phyloP scores from a whole-genome alignment of 306 rosid species.

The Comarum palustre region DNA sequence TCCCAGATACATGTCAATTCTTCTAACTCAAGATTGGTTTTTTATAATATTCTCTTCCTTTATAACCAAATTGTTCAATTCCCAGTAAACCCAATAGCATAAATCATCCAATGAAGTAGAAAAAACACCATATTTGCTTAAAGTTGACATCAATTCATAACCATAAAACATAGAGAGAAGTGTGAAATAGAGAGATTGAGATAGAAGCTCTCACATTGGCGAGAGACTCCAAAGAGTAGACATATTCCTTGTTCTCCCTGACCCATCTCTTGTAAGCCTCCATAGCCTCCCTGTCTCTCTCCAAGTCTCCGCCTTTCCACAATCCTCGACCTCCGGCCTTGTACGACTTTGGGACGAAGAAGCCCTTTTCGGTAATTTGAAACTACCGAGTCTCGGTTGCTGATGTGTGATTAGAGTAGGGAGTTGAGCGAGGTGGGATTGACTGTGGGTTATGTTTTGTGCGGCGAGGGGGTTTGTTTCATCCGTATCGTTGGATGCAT shows the following conservation, averaged over 20 bases:
- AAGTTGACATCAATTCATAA: constrained; percentile 7
- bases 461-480: not conserved
- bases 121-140: not conserved
- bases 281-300: constrained; percentile 46
- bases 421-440: not conserved
- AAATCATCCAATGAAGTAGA: constrained; percentile 5
- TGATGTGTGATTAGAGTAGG: not conserved
- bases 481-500: not conserved
- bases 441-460: not conserved
- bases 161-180: not conserved
- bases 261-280: constrained; percentile 88
- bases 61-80: not conserved
- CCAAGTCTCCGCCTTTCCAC: constrained; percentile 19
- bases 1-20: not conserved
- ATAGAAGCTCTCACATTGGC: constrained; percentile 77
- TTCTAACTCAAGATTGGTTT: not conserved
- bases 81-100: constrained; percentile 3
- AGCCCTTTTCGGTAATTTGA: constrained; percentile 13
- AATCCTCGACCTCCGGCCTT: not conserved
- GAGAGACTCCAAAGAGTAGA: constrained; percentile 77
- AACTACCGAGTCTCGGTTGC: not conserved
- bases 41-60: not conserved
- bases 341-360: constrained; percentile 2
- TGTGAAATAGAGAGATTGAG: constrained; percentile 6
- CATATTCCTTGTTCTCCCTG: constrained; percentile 77